Evolutionary conservation across 176 grass and related monocot genomes (phyloP).

Genomic region (Musa schizocarpa): DNA sequence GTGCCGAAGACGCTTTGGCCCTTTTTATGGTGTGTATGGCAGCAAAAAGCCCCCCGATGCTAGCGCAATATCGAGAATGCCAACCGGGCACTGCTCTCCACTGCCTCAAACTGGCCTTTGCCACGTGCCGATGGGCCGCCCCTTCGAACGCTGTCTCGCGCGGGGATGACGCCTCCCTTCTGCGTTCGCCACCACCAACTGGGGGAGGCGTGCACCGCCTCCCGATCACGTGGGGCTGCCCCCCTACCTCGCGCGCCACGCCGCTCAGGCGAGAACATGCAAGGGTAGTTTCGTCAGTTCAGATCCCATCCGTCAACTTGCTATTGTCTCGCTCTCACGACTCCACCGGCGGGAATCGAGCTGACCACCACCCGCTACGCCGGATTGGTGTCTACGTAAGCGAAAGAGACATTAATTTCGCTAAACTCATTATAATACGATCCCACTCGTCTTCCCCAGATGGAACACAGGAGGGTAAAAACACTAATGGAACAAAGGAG

Average conservation of each 20-base stretch:
- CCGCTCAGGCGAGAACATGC: not conserved
- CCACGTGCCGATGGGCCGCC: conserved; percentile 1
- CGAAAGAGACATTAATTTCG: too few species aligned
- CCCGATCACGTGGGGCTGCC: not conserved
- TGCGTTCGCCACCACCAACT: not conserved
- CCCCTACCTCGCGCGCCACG: not conserved
- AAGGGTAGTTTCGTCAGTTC: not conserved
- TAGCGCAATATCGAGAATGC: not conserved
- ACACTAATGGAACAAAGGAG: too few species aligned
- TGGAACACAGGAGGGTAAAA: too few species aligned
- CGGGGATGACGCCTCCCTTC: not conserved
- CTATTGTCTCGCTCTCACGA: too few species aligned
- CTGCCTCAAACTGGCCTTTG: not conserved
- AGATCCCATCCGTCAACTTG: too few species aligned
- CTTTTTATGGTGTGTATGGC: not conserved
- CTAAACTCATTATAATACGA: too few species aligned
- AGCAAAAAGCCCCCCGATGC: not conserved
- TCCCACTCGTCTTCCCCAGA: too few species aligned
- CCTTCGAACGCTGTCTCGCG: not conserved
- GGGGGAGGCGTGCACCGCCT: not conserved
- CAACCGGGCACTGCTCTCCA: not conserved
- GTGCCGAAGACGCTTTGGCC: not conserved
- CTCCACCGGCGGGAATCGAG: too few species aligned
- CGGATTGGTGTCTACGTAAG: too few species aligned
- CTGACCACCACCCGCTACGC: too few species aligned